Evolutionary conservation across 1,139 yeast genomes (phyloP), one percentile per base, ranked within the genome.

Genomic region (Sugiyamaella xylanicola): DNA sequence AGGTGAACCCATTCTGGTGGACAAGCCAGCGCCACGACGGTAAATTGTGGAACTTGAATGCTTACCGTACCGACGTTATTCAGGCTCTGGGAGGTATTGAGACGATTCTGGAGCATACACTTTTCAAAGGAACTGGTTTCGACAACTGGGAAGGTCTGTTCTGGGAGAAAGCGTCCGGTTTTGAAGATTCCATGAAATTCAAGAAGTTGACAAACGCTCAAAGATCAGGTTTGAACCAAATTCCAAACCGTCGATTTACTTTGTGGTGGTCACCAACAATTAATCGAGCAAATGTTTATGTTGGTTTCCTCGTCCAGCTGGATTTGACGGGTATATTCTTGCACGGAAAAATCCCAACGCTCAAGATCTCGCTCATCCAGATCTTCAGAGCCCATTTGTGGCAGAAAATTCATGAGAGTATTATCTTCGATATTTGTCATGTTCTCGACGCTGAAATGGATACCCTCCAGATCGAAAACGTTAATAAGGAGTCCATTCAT

Each of bases 221-320:
- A 75, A 78, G 99, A 66, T 87, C 97, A 2, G 99, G 99, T 69
- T 80, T 95, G 63, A 89, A 96, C 69, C 99, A 95, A 73, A 93
- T 95, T 66, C 99, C 99, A 2, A 95, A 95, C 69, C 86, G 99
- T 71, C 81, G 99, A 47, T 95, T 95, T 68, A 95, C 99, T 0
- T 75, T 95, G 45, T 95, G 99, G 99, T 95, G 99, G 99, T 91
- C 98, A 0, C 99, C 99, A 5, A 95, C 99, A 0, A 95, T 95
- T 63, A 95, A 95, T 65, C 82, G 99, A 63, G 99, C 99, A 3
- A 93, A 95, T 67, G 99, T 95, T 21, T 95, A 95, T 68, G 98
- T 95, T 57, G 99, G 99, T 36, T 95, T 93, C 75, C 79, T 91
- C 69, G 99, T 95, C 32, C 99, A 95, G 71, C 78, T 95, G 45